Conservation (phyloP, 2,329 filamentous ascomycete species). For the Ophiocordyceps camponoti-saundersi region DNA sequence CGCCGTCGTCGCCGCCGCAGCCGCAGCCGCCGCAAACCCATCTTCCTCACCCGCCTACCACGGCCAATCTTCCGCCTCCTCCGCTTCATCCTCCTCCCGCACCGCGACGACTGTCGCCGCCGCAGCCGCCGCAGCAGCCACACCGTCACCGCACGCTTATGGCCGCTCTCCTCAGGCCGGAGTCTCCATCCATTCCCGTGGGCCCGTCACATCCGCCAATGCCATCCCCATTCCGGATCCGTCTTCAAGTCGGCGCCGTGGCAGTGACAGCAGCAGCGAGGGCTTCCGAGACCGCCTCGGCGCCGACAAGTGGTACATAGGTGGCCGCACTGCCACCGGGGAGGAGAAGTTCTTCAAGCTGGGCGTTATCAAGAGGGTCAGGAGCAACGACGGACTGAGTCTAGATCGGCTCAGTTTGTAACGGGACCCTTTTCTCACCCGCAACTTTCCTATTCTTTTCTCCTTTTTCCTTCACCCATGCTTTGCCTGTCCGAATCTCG, state of each 20-base stretch:
- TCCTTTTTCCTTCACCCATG: neutral
- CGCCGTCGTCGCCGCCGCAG: slow-evolving; percentile 5
- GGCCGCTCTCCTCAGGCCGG: slow-evolving; percentile 10
- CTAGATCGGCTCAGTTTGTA: slow-evolving; percentile 60
- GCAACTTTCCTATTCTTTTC: neutral
- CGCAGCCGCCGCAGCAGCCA: slow-evolving; percentile 6
- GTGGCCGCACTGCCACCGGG: slow-evolving; percentile 56
- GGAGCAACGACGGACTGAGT: slow-evolving; percentile 59
- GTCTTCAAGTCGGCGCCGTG: slow-evolving; percentile 31
- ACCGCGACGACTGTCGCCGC: neutral
- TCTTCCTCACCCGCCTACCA: slow-evolving; percentile 7
- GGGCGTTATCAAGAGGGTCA: slow-evolving; percentile 54
- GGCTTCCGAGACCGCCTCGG: slow-evolving; percentile 58
- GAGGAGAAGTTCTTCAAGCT: slow-evolving; percentile 72
- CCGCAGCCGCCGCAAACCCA: slow-evolving; percentile 10
- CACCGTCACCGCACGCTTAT: slow-evolving; percentile 7
- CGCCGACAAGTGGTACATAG: slow-evolving; percentile 69
- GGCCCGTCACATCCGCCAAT: slow-evolving; percentile 5
- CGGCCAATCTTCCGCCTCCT: slow-evolving; percentile 6
- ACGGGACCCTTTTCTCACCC: slow-evolving; percentile 7
- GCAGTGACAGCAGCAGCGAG: slow-evolving; percentile 59
- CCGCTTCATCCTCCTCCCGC: slow-evolving; percentile 2
- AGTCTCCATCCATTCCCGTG: slow-evolving; percentile 13
- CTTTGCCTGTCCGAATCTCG: neutral
- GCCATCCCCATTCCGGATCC: slow-evolving; percentile 23